These are phyloP conservation scores for Penicillium brasilianum DNA, from an alignment of 2,329 filamentous ascomycete species.

Conservation along the genomic window DNA sequence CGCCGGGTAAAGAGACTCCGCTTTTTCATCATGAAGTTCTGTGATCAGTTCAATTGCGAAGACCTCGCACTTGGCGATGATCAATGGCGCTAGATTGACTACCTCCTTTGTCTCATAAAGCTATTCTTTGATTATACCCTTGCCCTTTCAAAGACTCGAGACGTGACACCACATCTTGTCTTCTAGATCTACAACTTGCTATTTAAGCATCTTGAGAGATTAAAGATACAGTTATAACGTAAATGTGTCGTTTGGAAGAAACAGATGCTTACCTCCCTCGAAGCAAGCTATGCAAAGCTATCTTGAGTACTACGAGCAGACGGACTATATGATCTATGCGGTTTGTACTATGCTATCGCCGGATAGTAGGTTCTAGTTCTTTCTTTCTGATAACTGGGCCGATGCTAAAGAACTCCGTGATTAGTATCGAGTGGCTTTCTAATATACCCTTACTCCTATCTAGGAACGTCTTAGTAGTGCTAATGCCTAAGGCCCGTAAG, in stretches of 20 bases:
- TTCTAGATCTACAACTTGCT: not conserved
- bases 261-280: conserved; percentile 16
- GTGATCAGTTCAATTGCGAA: not conserved
- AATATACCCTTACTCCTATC: too few species aligned
- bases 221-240: not conserved
- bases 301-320: conserved; percentile 20
- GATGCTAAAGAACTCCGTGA: conserved; percentile 9
- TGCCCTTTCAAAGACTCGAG: not conserved
- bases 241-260: conserved; percentile 23
- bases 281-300: conserved; percentile 16
- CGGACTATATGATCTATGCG: conserved; percentile 22
- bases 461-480: too few species aligned
- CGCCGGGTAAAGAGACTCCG: not conserved
- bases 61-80: not conserved
- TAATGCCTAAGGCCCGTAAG: too few species aligned
- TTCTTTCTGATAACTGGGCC: conserved; percentile 18
- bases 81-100: not conserved
- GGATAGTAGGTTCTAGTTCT: conserved; percentile 24
- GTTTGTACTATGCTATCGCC: conserved; percentile 23
- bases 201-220: not conserved
- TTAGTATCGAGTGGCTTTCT: not conserved
- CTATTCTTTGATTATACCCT: not conserved
- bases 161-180: not conserved
- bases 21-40: not conserved
- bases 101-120: not conserved